Percentiles rank a stretch among this genome's conserved stretches.
Evolutionary conservation across 2,329 filamentous ascomycete genomes (phyloP).

Genomic region (Monilinia aucupariae): DNA sequence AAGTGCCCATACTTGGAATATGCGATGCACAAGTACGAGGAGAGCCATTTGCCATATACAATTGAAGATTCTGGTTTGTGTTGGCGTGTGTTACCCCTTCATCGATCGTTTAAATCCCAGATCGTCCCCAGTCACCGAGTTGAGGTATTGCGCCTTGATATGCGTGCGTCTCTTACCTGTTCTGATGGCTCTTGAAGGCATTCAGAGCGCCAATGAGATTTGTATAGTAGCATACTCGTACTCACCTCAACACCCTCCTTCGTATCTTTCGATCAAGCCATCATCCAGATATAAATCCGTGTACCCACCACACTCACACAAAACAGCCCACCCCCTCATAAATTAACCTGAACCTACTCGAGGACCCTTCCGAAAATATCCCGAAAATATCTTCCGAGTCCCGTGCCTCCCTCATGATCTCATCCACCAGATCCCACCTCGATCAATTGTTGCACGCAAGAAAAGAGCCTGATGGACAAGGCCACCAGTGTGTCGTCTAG

Average conservation of each 20-base stretch:
- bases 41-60: not conserved
- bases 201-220: not conserved
- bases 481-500: no score
- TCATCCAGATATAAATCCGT: conserved; percentile 1
- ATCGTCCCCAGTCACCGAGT: not conserved
- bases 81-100: not conserved
- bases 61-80: not conserved
- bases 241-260: no score
- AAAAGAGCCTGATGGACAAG: no score
- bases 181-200: not conserved
- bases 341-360: not conserved
- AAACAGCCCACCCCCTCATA: not conserved
- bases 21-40: no score
- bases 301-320: not conserved
- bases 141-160: not conserved
- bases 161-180: not conserved
- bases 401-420: conserved; percentile 6
- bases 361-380: not conserved
- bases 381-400: conserved; percentile 2
- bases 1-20: no score
- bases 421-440: not conserved
- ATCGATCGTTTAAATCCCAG: not conserved
- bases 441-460: not conserved
- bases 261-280: no score
- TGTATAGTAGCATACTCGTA: not conserved